Percentiles rank a stretch among this genome's conserved stretches.
Evolutionary conservation across 2,329 filamentous ascomycete species (phyloP).

Genomic region (Sarocladium brachiariae): DNA sequence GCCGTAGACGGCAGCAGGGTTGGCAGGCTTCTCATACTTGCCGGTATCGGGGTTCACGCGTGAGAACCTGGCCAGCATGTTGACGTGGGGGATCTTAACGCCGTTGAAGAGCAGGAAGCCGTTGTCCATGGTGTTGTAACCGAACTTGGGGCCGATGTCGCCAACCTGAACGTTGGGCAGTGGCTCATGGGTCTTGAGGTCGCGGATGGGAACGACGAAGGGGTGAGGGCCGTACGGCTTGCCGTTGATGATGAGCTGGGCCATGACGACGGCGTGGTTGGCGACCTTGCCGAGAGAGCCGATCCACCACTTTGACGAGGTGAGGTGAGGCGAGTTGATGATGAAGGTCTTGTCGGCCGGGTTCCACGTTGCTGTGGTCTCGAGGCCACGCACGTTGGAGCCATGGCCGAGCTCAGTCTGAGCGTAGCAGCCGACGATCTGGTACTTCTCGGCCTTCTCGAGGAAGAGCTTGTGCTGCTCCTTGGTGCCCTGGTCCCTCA

Average conservation of each 20-base stretch:
- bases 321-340: constrained; percentile 66
- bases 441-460: constrained; percentile 7
- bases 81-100: constrained; percentile 62
- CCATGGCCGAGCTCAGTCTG: constrained; percentile 14
- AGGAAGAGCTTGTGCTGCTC: constrained; percentile 3
- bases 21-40: constrained; percentile 60
- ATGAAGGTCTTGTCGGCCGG: constrained; percentile 48
- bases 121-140: constrained; percentile 78
- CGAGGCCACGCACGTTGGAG: constrained; percentile 12
- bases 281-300: constrained; percentile 69
- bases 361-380: constrained; percentile 13
- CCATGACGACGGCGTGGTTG: constrained; percentile 73
- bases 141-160: constrained; percentile 75
- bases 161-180: constrained; percentile 66
- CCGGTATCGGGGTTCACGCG: constrained; percentile 60
- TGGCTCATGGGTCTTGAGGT: constrained; percentile 62
- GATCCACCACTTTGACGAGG: constrained; percentile 80
- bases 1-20: constrained; percentile 64
- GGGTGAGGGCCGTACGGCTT: constrained; percentile 69
- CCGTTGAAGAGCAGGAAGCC: constrained; percentile 73
- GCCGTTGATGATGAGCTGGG: constrained; percentile 63
- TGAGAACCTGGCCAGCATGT: constrained; percentile 68
- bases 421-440: constrained; percentile 13
- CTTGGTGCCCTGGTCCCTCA: constrained; percentile 6
- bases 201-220: constrained; percentile 69